Percentiles rank a stretch among this genome's conserved stretches.
Evolutionary conservation across 768 basidiomycete species (phyloP).

Genomic region (Nidula microcarpa): DNA sequence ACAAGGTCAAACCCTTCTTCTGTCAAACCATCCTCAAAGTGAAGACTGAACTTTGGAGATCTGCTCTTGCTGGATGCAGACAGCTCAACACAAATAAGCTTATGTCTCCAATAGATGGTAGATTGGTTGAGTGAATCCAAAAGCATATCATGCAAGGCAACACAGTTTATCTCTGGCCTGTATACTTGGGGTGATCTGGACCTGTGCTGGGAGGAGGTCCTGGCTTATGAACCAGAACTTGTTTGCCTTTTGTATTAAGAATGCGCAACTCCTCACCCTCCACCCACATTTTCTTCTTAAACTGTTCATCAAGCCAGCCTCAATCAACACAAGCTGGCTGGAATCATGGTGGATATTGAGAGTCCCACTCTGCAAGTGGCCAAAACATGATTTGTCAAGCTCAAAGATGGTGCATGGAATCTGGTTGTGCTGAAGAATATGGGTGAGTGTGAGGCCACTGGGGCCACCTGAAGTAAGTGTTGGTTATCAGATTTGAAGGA

Average conservation of each 20-base stretch:
- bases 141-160: conserved; percentile 18
- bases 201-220: neutral
- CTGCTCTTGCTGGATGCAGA: too few species aligned
- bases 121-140: conserved; percentile 15
- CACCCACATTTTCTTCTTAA: conserved; percentile 12
- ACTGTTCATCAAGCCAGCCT: conserved; percentile 17
- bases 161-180: conserved; percentile 20
- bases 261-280: conserved; percentile 12
- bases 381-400: conserved; percentile 11
- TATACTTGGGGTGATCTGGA: neutral
- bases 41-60: conserved; percentile 9
- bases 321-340: conserved; percentile 16
- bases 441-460: conserved; percentile 19
- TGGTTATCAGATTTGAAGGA: too few species aligned
- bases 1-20: conserved; percentile 15
- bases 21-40: conserved; percentile 6
- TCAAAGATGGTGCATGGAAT: conserved; percentile 16
- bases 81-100: conserved; percentile 8
- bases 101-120: conserved; percentile 14
- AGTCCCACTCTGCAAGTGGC: conserved; percentile 18
- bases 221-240: conserved; percentile 4
- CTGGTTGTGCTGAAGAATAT: conserved; percentile 11
- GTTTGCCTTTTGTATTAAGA: conserved; percentile 8
- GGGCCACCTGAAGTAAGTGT: conserved; percentile 19
- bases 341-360: conserved; percentile 21